phyloP scores from a whole-genome alignment of 169 alveolate genomes.

The Plasmodium adleri region DNA sequence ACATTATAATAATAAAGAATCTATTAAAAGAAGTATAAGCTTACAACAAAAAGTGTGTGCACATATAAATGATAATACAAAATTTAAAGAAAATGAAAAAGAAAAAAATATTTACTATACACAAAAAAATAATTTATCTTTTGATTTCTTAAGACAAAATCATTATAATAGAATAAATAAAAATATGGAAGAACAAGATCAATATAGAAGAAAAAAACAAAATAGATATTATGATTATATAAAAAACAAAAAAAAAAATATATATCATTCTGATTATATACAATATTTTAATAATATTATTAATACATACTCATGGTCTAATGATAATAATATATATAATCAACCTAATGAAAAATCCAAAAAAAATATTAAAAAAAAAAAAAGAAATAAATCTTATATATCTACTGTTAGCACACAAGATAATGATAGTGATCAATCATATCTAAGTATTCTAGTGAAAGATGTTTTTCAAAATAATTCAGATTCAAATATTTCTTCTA shows the following conservation, averaged over 20 bases:
- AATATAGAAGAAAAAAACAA: slow-evolving; percentile 16
- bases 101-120: neutral
- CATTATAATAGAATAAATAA: slow-evolving; percentile 28
- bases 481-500: slow-evolving; percentile 36
- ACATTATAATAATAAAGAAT: slow-evolving; percentile 7
- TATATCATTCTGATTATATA: slow-evolving; percentile 44
- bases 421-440: slow-evolving; percentile 33
- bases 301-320: slow-evolving; percentile 74
- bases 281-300: slow-evolving; percentile 52
- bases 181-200: slow-evolving; percentile 13
- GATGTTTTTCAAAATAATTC: slow-evolving; percentile 42
- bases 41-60: neutral
- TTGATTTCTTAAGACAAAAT: slow-evolving; percentile 8
- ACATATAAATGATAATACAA: neutral
- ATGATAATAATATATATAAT: slow-evolving; percentile 17
- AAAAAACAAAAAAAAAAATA: slow-evolving; percentile 3
- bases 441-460: slow-evolving; percentile 25
- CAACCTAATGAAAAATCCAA: neutral
- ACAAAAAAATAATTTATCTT: neutral
- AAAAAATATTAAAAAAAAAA: slow-evolving; percentile 7
- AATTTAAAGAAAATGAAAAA: slow-evolving; percentile 1
- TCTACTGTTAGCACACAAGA: slow-evolving; percentile 40
- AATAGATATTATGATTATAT: slow-evolving; percentile 7
- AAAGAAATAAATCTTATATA: slow-evolving; percentile 11
- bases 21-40: neutral